Percentiles rank a stretch among this genome's conserved stretches.
Evolutionary conservation across 2,329 filamentous ascomycete genomes (phyloP).

Genomic region (Aspergillus ibericus): DNA sequence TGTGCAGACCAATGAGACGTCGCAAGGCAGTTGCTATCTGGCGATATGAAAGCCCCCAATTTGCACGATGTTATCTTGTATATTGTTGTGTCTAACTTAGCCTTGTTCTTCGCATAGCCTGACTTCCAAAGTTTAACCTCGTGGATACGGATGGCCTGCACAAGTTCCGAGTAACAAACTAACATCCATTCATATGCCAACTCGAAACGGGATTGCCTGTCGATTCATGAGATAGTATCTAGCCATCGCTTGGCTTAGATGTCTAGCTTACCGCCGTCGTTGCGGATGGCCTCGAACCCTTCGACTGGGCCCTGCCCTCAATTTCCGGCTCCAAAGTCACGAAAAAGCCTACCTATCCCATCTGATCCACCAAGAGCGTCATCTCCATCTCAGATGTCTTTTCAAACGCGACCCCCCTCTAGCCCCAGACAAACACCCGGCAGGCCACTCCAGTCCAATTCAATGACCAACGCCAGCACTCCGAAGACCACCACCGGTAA

Average conservation of each 20-base stretch:
- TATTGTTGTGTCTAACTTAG: neutral
- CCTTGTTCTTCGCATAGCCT: neutral
- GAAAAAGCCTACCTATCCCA: constrained; percentile 62
- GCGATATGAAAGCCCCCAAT: neutral
- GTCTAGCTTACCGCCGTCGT: constrained; percentile 66
- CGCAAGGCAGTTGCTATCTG: neutral
- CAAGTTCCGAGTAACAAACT: neutral
- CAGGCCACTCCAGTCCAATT: constrained; percentile 49
- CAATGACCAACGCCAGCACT: constrained; percentile 57
- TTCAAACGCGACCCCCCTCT: constrained; percentile 61
- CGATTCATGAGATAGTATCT: neutral
- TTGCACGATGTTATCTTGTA: neutral
- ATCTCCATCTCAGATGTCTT: constrained; percentile 49
- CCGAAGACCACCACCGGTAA: constrained; percentile 57
- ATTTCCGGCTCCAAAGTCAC: constrained; percentile 70
- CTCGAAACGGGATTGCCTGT: neutral
- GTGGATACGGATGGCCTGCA: neutral
- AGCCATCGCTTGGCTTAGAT: constrained; percentile 23
- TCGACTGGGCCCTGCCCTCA: constrained; percentile 72
- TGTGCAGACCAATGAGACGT: neutral
- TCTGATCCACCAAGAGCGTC: constrained; percentile 45
- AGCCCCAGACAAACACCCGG: constrained; percentile 53
- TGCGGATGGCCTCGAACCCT: constrained; percentile 62
- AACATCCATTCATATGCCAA: neutral
- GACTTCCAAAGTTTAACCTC: neutral